Base-by-base conservation (phyloP, 768 basidiomycete genomes). In the Pleurotus sapidus region DNA sequence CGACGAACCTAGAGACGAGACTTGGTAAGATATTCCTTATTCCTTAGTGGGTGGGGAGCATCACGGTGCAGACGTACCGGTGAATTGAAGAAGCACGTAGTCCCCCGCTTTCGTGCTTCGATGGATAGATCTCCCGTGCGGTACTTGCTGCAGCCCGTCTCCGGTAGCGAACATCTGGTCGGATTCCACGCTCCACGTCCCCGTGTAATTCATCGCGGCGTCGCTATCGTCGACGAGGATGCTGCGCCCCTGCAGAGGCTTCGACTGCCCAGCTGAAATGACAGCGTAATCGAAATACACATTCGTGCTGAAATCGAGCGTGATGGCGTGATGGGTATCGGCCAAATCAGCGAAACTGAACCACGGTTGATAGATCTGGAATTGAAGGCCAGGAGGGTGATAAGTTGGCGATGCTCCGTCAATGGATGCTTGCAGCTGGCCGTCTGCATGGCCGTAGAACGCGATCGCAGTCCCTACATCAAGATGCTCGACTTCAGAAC, bases 151-250 rank as follows among this genome's bases (percentile, higher is more conserved):
- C 18, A 54, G 24, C 39, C 51, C 51, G 42, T 54, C 15, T 72
- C 61, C 25, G 66, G 57, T 6, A 67, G 67, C 1, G 72, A 64
- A 45, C 67, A 67, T 69, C 65, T 27, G 65, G 66, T 8, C 61
- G 9, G 45, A 61, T 38, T 1, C 64, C 61, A 40, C 54, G 49
- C 15, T 60, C 77, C 77, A 78, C n/a, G 49, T 61, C 14, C 75
- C 76, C 23, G 62, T 61, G 56, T 70, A 79, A 8, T 57, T 30
- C 42, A 76, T 46, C 3, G 64, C 55, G 6, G 58, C 57, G 49
- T 74, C 70, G 5, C 64, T 49, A 59, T 79, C 76, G 43, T 77
- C 76, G 17, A 74, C 68, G 37, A 73, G 70, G 40, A 79, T 61
- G 3, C 70, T 74, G 25, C 65, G 64, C 27, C 71, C 71, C 17